phyloP scores from a whole-genome alignment of 2,329 filamentous ascomycete genomes.

The Penicillium sp. region DNA sequence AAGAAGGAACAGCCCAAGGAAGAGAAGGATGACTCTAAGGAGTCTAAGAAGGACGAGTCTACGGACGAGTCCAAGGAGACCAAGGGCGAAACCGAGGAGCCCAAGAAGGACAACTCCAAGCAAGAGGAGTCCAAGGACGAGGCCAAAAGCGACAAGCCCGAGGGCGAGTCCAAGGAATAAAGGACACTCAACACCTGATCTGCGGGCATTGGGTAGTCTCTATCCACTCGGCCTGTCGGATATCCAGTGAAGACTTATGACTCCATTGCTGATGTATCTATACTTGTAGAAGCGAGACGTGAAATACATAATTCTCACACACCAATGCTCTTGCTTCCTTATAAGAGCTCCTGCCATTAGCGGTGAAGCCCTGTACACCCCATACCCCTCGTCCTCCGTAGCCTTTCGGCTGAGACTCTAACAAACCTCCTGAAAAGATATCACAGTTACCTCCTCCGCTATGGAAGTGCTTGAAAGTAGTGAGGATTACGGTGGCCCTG shows the following conservation, averaged over 20 bases:
- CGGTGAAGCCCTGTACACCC: background rate
- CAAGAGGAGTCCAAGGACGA: constrained; percentile 32
- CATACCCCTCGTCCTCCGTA: no score
- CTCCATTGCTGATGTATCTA: background rate
- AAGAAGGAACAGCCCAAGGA: constrained; percentile 1
- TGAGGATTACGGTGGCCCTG: background rate
- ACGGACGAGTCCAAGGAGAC: constrained; percentile 27
- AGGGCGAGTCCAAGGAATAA: constrained; percentile 2
- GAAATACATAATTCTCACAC: background rate
- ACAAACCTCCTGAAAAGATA: no score
- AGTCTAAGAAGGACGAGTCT: constrained; percentile 16
- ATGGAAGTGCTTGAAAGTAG: no score
- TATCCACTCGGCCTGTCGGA: background rate
- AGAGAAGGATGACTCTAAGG: constrained; percentile 23
- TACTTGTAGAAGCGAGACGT: background rate
- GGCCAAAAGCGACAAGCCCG: constrained; percentile 12
- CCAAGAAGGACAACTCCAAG: constrained; percentile 20
- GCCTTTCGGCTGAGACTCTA: no score
- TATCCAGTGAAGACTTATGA: background rate
- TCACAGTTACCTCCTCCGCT: no score
- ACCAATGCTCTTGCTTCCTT: background rate
- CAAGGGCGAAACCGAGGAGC: constrained; percentile 31
- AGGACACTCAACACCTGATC: background rate
- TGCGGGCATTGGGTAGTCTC: background rate
- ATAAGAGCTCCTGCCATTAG: background rate